Evolutionary conservation across 1,284 basidiomycete genomes (phyloP), one percentile per base, ranked within the genome.

Genomic region (Nidula niveotomentosa): DNA sequence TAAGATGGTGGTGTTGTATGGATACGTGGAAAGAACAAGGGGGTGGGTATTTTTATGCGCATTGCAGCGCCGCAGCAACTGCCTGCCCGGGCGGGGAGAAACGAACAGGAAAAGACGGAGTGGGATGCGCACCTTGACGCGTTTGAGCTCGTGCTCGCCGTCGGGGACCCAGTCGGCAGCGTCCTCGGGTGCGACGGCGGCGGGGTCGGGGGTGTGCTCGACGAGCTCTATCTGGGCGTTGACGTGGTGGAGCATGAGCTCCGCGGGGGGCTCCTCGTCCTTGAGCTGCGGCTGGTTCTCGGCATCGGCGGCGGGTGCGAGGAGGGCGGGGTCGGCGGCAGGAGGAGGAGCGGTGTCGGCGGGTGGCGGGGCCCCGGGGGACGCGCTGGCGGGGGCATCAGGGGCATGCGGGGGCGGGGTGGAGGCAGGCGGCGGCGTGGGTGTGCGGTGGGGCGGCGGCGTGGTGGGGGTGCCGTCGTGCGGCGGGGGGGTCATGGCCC

Each of bases 61-160:
- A 23, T 3, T 23, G 23, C 23, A 23, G 23, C 3, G 23, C 23
- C 23, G 23, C 23, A 23, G 23, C 23, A 23, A 23, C 23, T 23
- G 23, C 23, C 23, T 3, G 3, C 23, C 23, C 3, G 1, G 23
- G 23, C 23, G 23, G 23, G 23, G 23, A 23, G 23, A 23, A 23
- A 23, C 23, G 23, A 23, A 23, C 23, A 23, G 23, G 23, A 23
- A 23, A 23, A 23, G 23, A 23, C 23, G 23, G 34, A 46, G 17
- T 15, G 37, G 2, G 36, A 39, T n/a, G 30, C 36, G n/a, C 12
- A 51, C 78, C 73, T 79, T 80, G 65, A 80, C 78, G 73, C 78
- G 77, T 69, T 79, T 79, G 60, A 77, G 66, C 58, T 78, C 77
- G 54, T 76, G 71, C 55, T 77, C 75, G 35, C 65, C 66, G 48